Evolutionary conservation across 306 rosid genomes (phyloP), one percentile per base, ranked within the genome.

Genomic region (Abrus precatorius): DNA sequence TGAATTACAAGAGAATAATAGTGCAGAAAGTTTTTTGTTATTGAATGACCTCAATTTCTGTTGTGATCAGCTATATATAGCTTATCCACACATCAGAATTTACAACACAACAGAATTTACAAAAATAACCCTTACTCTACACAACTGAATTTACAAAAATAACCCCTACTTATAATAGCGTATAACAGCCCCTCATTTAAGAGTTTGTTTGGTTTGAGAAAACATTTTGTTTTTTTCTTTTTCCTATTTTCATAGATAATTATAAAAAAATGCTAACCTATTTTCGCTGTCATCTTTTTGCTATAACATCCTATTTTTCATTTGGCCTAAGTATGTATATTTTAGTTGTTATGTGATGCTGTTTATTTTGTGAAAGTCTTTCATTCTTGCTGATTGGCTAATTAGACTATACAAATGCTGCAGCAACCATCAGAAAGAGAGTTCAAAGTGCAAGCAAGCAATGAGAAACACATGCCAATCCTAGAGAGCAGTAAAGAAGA

Each of bases 401-500:
- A 86, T 60, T 69, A 41, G 77, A 49, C 47, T 70, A 56, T 75
- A 38, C 68, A 68, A 77, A 59, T 85, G 78, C 79, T 57, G 81
- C 90, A 80, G 84, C 88, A 66, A 82, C 75, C 67, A 7, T 81
- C 52, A 7, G 89, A 78, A 61, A 64, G 80, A 32, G 89, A 85
- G 72, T 86, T 67, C n/a, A 89, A 92, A 81, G 94, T 77, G 13
- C 86, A 86, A 63, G 75, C 83, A 69, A 78, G 85, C 60, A 81
- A 77, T 68, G 88, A 78, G 79, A 90, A 93, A 43, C 82, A 78
- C 40, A 74, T 82, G 66, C 75, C 87, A 43, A 50, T 85, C 41
- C 76, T 72, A 33, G 92, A 88, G 74, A 84, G 78, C 65, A 55
- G 76, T 53, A 93, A 95, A 89, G 99, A 90, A 70, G 99, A 92